Evolutionary conservation across 2,329 filamentous ascomycete genomes (phyloP).

Genomic region (Capronia epimyces): DNA sequence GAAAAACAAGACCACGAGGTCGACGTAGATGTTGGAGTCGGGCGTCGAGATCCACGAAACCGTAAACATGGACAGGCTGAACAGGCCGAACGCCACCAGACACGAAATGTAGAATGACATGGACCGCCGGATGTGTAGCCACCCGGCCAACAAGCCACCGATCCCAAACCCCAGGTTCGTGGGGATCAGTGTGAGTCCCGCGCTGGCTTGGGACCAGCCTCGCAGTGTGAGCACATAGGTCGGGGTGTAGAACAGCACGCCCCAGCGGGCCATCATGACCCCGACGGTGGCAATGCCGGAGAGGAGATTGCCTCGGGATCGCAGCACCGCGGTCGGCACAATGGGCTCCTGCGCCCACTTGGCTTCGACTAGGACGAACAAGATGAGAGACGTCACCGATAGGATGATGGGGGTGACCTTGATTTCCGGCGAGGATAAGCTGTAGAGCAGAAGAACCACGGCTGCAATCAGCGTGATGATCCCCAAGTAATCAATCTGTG

Average conservation of each 20-base stretch:
- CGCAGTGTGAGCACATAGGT: slow-evolving; percentile 73
- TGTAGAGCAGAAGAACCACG: slow-evolving; percentile 67
- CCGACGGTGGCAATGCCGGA: slow-evolving; percentile 69
- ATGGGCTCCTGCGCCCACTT: slow-evolving; percentile 63
- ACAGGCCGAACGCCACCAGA: slow-evolving; percentile 56
- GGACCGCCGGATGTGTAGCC: slow-evolving; percentile 66
- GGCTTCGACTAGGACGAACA: slow-evolving; percentile 58
- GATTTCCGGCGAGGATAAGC: slow-evolving; percentile 60
- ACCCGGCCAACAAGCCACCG: slow-evolving; percentile 68
- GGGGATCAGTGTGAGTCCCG: slow-evolving; percentile 71
- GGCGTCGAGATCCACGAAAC: slow-evolving; percentile 55
- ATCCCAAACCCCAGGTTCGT: slow-evolving; percentile 74
- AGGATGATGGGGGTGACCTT: slow-evolving; percentile 55
- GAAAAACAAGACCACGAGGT: slow-evolving; percentile 49
- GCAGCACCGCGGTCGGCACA: slow-evolving; percentile 65
- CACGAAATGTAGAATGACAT: slow-evolving; percentile 67
- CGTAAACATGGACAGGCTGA: slow-evolving; percentile 54
- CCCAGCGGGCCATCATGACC: slow-evolving; percentile 77
- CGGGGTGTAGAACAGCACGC: slow-evolving; percentile 72
- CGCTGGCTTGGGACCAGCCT: slow-evolving; percentile 61
- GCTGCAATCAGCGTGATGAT: slow-evolving; percentile 59
- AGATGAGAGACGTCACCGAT: slow-evolving; percentile 54
- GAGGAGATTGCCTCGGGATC: slow-evolving; percentile 63
- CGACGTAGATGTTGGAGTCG: slow-evolving; percentile 48
- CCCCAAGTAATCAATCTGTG: slow-evolving; percentile 68